A percentile compares a stretch with the other conserved stretches of the same genome.
phyloP scores from a whole-genome alignment of 2,329 filamentous ascomycete genomes.

The Rutstroemia sydowiana region DNA sequence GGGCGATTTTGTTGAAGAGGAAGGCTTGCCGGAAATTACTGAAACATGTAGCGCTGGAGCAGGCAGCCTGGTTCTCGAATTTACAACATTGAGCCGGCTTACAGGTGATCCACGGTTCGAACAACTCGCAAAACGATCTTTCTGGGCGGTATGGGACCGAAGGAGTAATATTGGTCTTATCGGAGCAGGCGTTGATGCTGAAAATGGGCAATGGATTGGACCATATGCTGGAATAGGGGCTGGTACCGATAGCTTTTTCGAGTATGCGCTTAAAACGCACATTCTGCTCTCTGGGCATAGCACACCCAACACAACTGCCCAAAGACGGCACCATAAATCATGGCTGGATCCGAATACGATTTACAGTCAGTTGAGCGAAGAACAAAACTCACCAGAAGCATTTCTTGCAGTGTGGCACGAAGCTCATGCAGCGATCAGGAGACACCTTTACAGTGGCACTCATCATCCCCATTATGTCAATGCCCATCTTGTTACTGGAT shows the following conservation, averaged over 20 bases:
- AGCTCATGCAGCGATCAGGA: slow-evolving; percentile 79
- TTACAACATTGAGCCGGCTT: slow-evolving; percentile 80
- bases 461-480: slow-evolving; percentile 92
- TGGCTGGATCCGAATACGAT: slow-evolving; percentile 60
- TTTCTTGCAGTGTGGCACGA: slow-evolving; percentile 81
- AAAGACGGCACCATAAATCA: slow-evolving; percentile 16
- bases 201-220: slow-evolving; percentile 82
- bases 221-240: slow-evolving; percentile 91
- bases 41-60: slow-evolving; percentile 96
- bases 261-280: slow-evolving; percentile 93
- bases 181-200: slow-evolving; percentile 86
- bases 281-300: slow-evolving; percentile 76
- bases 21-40: slow-evolving; percentile 59
- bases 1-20: slow-evolving; percentile 31
- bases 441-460: slow-evolving; percentile 77
- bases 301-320: slow-evolving; percentile 41
- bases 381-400: slow-evolving; percentile 64
- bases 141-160: slow-evolving; percentile 93
- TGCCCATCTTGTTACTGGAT: slow-evolving; percentile 80
- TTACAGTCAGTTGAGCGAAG: slow-evolving; percentile 50
- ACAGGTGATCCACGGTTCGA: slow-evolving; percentile 87
- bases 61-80: slow-evolving; percentile 91
- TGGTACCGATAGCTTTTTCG: slow-evolving; percentile 96
- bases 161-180: slow-evolving; percentile 81
- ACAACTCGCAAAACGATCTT: slow-evolving; percentile 79